Evolutionary conservation across 495 filamentous ascomycete species (phyloP), one percentile per base, ranked within the genome.

Genomic region (Penicillium chermesinum): DNA sequence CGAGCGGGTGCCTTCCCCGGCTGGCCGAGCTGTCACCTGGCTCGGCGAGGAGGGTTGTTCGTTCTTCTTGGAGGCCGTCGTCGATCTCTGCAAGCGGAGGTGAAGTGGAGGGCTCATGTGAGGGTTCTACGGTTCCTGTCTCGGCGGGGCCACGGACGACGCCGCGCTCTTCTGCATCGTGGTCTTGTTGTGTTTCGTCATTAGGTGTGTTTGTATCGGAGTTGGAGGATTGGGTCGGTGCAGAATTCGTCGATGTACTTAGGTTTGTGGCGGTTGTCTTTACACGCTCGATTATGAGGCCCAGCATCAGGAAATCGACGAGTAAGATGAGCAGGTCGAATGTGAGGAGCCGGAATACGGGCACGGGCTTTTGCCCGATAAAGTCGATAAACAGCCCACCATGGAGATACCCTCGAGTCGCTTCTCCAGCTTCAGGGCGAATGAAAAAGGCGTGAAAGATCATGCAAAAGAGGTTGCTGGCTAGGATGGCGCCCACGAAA

Each of bases 301-400:
- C 80, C 46, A 95, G 61, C 78, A 91, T 87, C 21, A 89, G 59
- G 30, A 88, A 72, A 65, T 95, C 87, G 41, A 91, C 60, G 1
- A 69, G 60, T 43, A 90, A 59, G 21, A 91, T 71, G 1, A 85
- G 50, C 17, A 83, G 17, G 61, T 95, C 89, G 38, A 89, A 69
- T 2, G 69, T 49, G 6, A 89, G 57, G 19, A 91, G 75, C 33
- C 79, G 72, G 9, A 84, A 62, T 51, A 79, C 81, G 34, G 84
- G 80, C 1, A 82, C 78, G 6, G 89, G 87, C 20, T 82, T 80
- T 70, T 94, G 88, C 7, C 90, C 90, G 46, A 95, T 83, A 59
- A 96, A 91, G 64, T 95, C 86, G 49, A 95, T 83, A 35, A 93
- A 75, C 25, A 95, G 61, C 7, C 90, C 88, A 16, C 90, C 90